Percentiles rank a stretch among this genome's conserved stretches.
These are phyloP conservation scores for Ampelomyces quisqualis DNA, from an alignment of 2,329 filamentous ascomycete genomes.

Conservation along the genomic window DNA sequence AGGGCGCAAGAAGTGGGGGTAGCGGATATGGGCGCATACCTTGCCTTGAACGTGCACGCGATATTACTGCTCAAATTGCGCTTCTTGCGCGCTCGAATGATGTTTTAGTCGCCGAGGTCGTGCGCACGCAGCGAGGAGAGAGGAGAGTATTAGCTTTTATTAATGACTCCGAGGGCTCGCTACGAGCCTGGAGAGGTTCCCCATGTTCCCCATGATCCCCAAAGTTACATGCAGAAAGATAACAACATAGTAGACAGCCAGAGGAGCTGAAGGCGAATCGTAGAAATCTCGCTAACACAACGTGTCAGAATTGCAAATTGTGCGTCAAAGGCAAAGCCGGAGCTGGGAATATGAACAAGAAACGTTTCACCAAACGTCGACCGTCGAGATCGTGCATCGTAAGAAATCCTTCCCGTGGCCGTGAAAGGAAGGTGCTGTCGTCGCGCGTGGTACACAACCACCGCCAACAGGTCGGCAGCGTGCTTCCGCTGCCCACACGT, in stretches of 20 bases:
- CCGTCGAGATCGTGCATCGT: slow-evolving; percentile 32
- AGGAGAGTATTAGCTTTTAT: slow-evolving; percentile 2
- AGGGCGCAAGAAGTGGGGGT: too few species aligned
- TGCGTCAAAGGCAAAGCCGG: neutral
- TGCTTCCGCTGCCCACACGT: slow-evolving; percentile 18
- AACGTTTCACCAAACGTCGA: slow-evolving; percentile 23
- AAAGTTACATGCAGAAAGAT: slow-evolving; percentile 1
- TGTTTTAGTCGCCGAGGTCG: too few species aligned
- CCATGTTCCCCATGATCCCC: neutral
- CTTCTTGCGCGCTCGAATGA: too few species aligned
- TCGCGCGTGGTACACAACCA: slow-evolving; percentile 6
- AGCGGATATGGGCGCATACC: neutral
- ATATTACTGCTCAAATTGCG: too few species aligned
- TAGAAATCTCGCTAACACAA: slow-evolving; percentile 1
- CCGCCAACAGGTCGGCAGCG: slow-evolving; percentile 12
- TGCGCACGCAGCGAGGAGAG: too few species aligned
- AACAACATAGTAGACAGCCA: slow-evolving; percentile 2
- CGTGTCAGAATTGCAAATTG: neutral
- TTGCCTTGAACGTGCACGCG: neutral
- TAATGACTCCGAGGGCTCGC: neutral
- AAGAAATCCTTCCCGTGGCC: slow-evolving; percentile 21
- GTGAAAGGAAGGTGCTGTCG: slow-evolving; percentile 17
- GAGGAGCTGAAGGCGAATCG: neutral
- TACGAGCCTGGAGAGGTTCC: neutral
- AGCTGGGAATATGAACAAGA: slow-evolving; percentile 20